Evolutionary conservation across 495 filamentous ascomycete species (phyloP), one percentile per base, ranked within the genome.

Genomic region (Neurospora tetrasperma): DNA sequence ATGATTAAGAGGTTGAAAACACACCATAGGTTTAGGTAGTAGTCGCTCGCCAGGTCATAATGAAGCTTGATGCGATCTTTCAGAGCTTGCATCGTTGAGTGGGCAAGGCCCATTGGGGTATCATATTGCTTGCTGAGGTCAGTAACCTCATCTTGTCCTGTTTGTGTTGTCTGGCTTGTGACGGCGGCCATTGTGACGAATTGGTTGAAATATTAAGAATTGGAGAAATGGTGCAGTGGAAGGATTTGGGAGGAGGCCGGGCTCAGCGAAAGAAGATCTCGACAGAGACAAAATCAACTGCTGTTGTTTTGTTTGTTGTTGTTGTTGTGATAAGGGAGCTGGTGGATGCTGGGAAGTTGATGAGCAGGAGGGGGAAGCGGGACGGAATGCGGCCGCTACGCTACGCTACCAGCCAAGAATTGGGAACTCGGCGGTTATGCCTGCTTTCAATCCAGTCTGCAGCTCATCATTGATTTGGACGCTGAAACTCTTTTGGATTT

Each of bases 1-100:
- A 20, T 11, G 46, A 69, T 69, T 11, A 46, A 14, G 8, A 74
- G 41, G 43, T 54, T 35, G 20, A 46, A n/a, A 54, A 74, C 69
- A 18, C 81, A 87, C 85, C 85, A 86, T 27, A 86, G 76, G 23
- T 80, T 84, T 69, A 86, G 83, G 74, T 87, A 87, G 76, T 87
- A 86, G 73, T 86, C 84, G 42, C 85, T 87, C n/a, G 85, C 84
- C 4, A 89, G 81, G 71, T 89, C 87, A 71, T 89, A 89, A 74
- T 89, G 87, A 72, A 82, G 81, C 79, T 84, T 86, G 74, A 89
- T 89, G 44, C 87, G 82, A 48, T 86, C 86, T 76, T 89, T 89
- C 66, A 89, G 79, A 23, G 85, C 85, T 70, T 83, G 81, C 80
- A 84, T 85, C 0, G 87, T 86, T 5, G 80, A 84, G 75, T 86